Evolutionary conservation across 768 basidiomycete species (phyloP), one percentile per base, ranked within the genome.

Genomic region (Auricularia auricula-judae): DNA sequence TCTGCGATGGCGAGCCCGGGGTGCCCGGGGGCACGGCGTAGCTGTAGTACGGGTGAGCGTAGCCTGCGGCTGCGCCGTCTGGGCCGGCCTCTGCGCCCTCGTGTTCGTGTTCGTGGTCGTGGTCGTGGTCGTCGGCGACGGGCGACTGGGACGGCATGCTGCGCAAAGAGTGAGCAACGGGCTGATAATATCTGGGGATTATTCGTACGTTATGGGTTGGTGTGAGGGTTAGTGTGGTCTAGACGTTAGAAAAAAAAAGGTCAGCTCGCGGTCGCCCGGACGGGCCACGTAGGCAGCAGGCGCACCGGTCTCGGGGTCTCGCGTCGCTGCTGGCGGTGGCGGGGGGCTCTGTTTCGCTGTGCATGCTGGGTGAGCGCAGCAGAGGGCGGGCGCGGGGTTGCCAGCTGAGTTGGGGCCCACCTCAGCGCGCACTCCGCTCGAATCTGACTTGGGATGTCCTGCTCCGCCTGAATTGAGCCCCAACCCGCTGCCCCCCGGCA

Each of bases 341-440:
- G 18, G 23, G 34, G 23, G 56, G 29, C 5, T 29, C 29, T 29
- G 29, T 29, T 29, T 29, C 29, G 29, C 18, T 51, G 47, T 10
- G 47, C 14, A 42, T 42, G 47, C 16, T 51, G 47, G 21, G 16
- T 51, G 47, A 18, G 47, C 18, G 16, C 21, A 16, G 43, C 18
- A 33, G 10, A 33, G 23, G 56, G 29, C 21, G 23, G 53, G 53
- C 11, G 53, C 53, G 53, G 29, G 29, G 29, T 54, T 54, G 18
- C n/a, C 18, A 54, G 56, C 56, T 29, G 56, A 59, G 56, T 35
- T 33, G 56, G 29, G 56, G 7, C 29, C 10, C 56, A 59, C 18
- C 56, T 59, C 56, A 59, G 29, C 21, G 56, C 53, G 56, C 56
- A 59, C 56, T 59, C 56, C 56, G 56, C 56, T 59, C 56, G 29